A percentile compares a stretch with the other conserved stretches of the same genome.
These are phyloP conservation scores for Beta corolliflora DNA, from an alignment of 179 eudicot species.

Conservation along the genomic window DNA sequence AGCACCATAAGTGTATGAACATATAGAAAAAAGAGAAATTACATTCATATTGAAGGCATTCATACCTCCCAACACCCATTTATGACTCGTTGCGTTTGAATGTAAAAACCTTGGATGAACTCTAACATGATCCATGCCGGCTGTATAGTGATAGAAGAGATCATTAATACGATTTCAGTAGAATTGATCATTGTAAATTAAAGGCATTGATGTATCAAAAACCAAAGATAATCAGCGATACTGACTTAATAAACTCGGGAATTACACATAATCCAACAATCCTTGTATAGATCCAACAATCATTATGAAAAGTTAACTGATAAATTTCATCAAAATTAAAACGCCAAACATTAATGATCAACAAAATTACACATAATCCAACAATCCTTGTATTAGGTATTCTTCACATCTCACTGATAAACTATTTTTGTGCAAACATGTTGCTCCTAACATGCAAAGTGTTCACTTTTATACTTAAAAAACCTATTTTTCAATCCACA, in stretches of 20 bases:
- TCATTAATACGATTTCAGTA: background rate
- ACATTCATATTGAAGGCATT: background rate
- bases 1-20: background rate
- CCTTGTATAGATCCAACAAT: too few relatives aligned
- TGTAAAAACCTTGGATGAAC: conserved; percentile 80
- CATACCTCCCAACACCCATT: conserved; percentile 78
- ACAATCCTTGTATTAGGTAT: background rate
- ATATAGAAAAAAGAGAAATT: background rate
- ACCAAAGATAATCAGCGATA: too few relatives aligned
- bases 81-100: conserved; percentile 88
- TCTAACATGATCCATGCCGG: conserved; percentile 65
- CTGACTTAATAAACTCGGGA: too few relatives aligned
- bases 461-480: too few relatives aligned
- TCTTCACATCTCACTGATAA: too few relatives aligned
- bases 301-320: background rate
- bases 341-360: background rate
- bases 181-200: background rate
- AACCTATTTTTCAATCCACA: too few relatives aligned
- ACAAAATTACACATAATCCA: background rate
- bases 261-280: too few relatives aligned
- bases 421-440: too few relatives aligned
- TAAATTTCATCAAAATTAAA: background rate
- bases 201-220: too few relatives aligned
- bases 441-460: too few relatives aligned
- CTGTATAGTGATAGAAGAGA: conserved; percentile 29